Percentiles rank a stretch among this genome's conserved stretches.
Evolutionary conservation across 2,329 filamentous ascomycete species (phyloP).

Genomic region (Monosporascus sp.): DNA sequence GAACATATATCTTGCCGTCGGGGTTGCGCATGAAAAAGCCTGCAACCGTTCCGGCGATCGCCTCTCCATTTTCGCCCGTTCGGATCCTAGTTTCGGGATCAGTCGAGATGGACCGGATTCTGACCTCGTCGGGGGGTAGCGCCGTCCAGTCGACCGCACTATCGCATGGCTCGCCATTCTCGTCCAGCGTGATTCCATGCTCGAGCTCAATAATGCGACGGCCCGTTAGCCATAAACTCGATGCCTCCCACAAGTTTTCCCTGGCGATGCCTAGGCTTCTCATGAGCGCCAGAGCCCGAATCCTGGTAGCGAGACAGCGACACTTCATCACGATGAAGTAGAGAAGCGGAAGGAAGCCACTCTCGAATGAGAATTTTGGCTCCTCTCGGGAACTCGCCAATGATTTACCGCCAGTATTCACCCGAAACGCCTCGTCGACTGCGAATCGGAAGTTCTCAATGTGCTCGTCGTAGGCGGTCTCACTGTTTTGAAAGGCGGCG

Average conservation of each 20-base stretch:
- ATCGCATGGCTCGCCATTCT: constrained; percentile 10
- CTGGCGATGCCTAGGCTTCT: constrained; percentile 21
- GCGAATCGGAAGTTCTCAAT: constrained; percentile 26
- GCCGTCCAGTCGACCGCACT: constrained; percentile 13
- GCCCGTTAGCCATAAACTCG: constrained; percentile 25
- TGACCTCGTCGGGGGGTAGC: constrained; percentile 21
- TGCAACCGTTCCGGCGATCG: constrained; percentile 11
- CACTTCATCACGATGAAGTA: constrained; percentile 35
- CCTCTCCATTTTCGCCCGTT: constrained; percentile 8
- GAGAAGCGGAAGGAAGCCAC: constrained; percentile 33
- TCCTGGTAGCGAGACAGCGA: constrained; percentile 29
- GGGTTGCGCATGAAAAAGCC: constrained; percentile 18
- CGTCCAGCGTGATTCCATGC: constrained; percentile 26
- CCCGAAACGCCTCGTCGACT: constrained; percentile 18
- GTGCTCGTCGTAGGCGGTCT: constrained; percentile 30
- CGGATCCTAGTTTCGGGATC: constrained; percentile 8
- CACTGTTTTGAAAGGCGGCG: constrained; percentile 23
- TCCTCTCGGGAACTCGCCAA: background rate
- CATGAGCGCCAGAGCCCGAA: constrained; percentile 29
- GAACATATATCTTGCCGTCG: constrained; percentile 17
- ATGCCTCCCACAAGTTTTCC: constrained; percentile 34
- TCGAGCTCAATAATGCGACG: constrained; percentile 33
- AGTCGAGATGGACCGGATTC: constrained; percentile 19
- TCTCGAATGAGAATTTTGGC: constrained; percentile 35
- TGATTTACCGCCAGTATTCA: constrained; percentile 6